A percentile compares a stretch with the other conserved stretches of the same genome.
These are phyloP conservation scores for Lomentospora prolificans DNA, from an alignment of 2,329 filamentous ascomycete species.

Conservation along the genomic window DNA sequence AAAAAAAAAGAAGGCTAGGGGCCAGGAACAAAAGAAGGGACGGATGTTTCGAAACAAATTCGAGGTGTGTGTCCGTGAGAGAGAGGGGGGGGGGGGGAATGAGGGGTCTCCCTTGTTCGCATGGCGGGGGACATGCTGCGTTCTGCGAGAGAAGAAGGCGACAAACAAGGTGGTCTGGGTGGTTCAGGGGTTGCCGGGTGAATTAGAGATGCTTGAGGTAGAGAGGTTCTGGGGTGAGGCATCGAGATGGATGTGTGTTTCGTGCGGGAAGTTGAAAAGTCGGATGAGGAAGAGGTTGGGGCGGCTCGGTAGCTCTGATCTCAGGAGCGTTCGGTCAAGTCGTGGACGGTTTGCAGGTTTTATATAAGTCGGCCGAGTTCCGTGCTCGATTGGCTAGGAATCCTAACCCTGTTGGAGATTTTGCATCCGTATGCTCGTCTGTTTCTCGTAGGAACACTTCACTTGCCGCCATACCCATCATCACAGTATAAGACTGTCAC, in stretches of 20 bases:
- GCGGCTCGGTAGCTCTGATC: not conserved
- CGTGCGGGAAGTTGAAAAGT: not conserved
- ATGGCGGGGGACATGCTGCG: not conserved
- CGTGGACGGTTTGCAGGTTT: too few relatives aligned
- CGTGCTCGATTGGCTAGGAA: not conserved
- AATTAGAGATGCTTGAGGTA: not conserved
- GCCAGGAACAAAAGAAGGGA: not conserved
- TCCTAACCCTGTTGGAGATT: too few relatives aligned
- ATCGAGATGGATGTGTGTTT: not conserved
- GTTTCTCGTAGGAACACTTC: too few relatives aligned
- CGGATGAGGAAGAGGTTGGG: not conserved
- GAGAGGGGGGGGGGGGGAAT: not conserved
- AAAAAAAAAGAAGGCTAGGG: not conserved
- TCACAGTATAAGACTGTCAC: too few relatives aligned
- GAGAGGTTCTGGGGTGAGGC: not conserved
- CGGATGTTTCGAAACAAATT: slow-evolving; percentile 2
- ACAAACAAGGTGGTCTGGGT: not conserved
- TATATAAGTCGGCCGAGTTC: not conserved
- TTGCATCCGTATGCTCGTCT: too few relatives aligned
- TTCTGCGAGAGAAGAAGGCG: not conserved
- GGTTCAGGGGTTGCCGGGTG: not conserved
- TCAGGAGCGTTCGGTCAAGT: not conserved
- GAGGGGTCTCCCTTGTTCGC: not conserved
- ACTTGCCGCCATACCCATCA: too few relatives aligned
- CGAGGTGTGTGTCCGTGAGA: not conserved